Evolutionary conservation across 495 filamentous ascomycete species (phyloP), one percentile per base, ranked within the genome.

Genomic region (Trichocladium uniseriatum): DNA sequence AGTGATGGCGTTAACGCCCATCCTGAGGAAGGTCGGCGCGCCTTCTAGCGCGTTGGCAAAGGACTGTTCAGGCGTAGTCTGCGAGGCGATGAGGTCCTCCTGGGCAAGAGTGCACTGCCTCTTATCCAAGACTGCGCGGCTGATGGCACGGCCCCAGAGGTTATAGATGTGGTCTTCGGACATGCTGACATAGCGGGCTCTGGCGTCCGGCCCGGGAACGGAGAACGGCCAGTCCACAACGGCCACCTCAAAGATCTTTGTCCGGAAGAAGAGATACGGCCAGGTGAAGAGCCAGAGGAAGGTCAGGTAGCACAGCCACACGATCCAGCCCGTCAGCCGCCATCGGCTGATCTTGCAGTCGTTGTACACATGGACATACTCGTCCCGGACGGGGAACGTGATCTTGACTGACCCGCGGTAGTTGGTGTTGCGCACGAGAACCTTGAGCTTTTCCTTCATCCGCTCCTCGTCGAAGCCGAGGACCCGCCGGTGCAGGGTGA

Each of bases 261-360:
- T 84, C 6, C 70, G 56, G 56, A 83, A 73, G 68, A 74, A 80
- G 24, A 84, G 64, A 38, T 76, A 70, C 14, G 81, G 82, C 82
- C 82, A 84, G 15, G 71, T 62, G 56, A 84, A 70, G 31, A 84
- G 54, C 68, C 80, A 81, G 36, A 81, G 60, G 45, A 84, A 75
- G 3, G 74, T 78, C 11, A 82, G 57, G 56, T 73, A 76, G 63
- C 80, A 83, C 31, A 84, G 19, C 73, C 70, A 79, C 9, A 68
- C 57, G 22, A 82, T 69, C 72, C 77, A 84, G 10, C 43, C 51
- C 5, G 69, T 81, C 44, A 73, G 62, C 3, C 82, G 73, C 73
- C 77, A 79, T n/a, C 60, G 31, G 45, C 82, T 83, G 44, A 74
- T 69, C 43, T 60, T 68, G 38, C 71, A 71, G 0, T 73, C 65